Conservation (phyloP, 176 grass and related monocot genomes). For the Thinopyrum elongatum region DNA sequence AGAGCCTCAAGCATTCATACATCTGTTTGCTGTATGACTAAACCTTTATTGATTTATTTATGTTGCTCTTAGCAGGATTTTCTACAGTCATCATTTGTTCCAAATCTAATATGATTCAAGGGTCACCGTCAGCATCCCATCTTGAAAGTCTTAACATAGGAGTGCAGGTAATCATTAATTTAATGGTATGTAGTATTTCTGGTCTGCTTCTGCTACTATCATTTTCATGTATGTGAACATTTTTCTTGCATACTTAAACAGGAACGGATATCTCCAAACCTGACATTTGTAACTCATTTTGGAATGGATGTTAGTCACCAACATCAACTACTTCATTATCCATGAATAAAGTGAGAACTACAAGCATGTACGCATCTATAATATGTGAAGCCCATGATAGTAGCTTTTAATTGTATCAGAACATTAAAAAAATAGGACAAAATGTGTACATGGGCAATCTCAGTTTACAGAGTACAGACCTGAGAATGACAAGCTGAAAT, state of each 20-base stretch:
- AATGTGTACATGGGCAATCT: too few species aligned
- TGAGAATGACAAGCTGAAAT: too few species aligned
- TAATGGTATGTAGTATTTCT: constrained; percentile 52
- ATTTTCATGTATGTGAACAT: constrained; percentile 20
- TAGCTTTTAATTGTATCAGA: too few species aligned
- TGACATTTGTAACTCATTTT: constrained; percentile 79
- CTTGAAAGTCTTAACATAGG: constrained; percentile 56
- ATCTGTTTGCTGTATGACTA: constrained; percentile 14
- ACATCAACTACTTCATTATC: constrained; percentile 60
- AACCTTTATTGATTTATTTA: constrained; percentile 1
- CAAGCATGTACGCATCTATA: too few species aligned
- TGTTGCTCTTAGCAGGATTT: constrained; percentile 56
- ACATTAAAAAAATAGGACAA: too few species aligned
- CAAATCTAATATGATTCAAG: constrained; percentile 52
- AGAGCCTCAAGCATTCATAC: background rate
- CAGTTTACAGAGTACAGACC: too few species aligned
- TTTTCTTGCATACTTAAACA: constrained; percentile 39
- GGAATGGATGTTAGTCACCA: constrained; percentile 76
- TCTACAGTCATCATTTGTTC: constrained; percentile 63
- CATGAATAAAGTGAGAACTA: background rate
- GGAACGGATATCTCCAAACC: constrained; percentile 80
- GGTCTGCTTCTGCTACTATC: constrained; percentile 22
- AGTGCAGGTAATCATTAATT: constrained; percentile 58
- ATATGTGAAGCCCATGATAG: too few species aligned
- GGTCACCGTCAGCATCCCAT: constrained; percentile 40